Percentiles rank a stretch among this genome's conserved stretches.
Evolutionary conservation across 1,139 yeast genomes (phyloP).

Genomic region (Yamadazyma friedrichii): DNA sequence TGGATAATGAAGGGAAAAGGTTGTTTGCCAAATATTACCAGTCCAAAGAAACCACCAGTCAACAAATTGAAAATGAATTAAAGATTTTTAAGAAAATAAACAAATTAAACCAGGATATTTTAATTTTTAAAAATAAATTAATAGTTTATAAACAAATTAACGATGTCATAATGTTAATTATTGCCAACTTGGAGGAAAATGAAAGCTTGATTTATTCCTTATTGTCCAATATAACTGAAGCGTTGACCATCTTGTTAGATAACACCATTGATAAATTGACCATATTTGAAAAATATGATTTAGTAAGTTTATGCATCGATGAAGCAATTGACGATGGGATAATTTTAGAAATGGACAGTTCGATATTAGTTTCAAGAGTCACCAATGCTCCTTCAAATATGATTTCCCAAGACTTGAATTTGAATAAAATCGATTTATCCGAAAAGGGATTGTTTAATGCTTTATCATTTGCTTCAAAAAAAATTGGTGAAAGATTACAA

Average conservation of each 20-base stretch:
- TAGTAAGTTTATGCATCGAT: conserved; percentile 82
- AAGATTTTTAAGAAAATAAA: conserved; percentile 70
- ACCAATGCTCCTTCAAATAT: conserved; percentile 65
- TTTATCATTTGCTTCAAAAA: conserved; percentile 85
- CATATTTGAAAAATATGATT: conserved; percentile 79
- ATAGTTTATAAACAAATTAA: conserved; percentile 87
- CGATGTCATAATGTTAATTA: conserved; percentile 68
- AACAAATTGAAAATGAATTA: conserved; percentile 77
- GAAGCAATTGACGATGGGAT: conserved; percentile 93
- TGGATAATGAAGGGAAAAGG: conserved; percentile 81
- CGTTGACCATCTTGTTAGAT: conserved; percentile 73
- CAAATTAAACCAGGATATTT: conserved; percentile 77
- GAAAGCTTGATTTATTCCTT: conserved; percentile 81
- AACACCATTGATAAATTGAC: conserved; percentile 78
- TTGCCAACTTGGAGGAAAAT: conserved; percentile 75
- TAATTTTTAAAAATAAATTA: conserved; percentile 74
- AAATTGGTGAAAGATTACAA: conserved; percentile 82
- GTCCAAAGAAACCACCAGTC: conserved; percentile 42
- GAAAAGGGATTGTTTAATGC: conserved; percentile 90
- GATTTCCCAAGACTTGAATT: conserved; percentile 42
- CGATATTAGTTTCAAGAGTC: conserved; percentile 84
- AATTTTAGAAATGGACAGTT: conserved; percentile 85
- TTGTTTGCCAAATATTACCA: conserved; percentile 82
- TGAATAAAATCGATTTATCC: conserved; percentile 71
- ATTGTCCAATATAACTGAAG: conserved; percentile 74